Conservation (phyloP, 2,329 filamentous ascomycete genomes). For the Xylaria hypoxylon region DNA sequence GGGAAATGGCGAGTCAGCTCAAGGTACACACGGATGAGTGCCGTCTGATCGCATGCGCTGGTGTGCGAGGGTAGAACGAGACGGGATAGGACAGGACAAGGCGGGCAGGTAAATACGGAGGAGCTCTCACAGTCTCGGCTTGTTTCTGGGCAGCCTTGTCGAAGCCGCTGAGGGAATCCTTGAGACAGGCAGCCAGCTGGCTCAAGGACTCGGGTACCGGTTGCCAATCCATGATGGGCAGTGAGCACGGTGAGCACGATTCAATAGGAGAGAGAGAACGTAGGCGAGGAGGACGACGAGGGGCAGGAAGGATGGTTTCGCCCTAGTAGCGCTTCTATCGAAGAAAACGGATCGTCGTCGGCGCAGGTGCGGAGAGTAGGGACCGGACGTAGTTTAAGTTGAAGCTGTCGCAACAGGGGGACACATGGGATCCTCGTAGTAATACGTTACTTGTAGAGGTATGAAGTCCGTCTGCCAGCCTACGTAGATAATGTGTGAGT, state of each 20-base stretch:
- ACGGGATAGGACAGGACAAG: slow-evolving; percentile 27
- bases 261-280: slow-evolving; percentile 18
- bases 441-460: slow-evolving; percentile 4
- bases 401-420: slow-evolving; percentile 30
- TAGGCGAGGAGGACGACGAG: neutral
- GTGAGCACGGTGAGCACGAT: slow-evolving; percentile 38
- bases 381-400: slow-evolving; percentile 9
- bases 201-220: slow-evolving; percentile 86
- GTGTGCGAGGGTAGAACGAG: slow-evolving; percentile 9
- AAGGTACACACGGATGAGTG: neutral
- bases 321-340: slow-evolving; percentile 8
- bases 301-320: neutral
- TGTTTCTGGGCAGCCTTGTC: slow-evolving; percentile 85
- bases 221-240: slow-evolving; percentile 85
- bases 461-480: neutral
- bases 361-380: slow-evolving; percentile 17
- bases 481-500: neutral
- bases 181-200: slow-evolving; percentile 89
- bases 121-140: slow-evolving; percentile 79
- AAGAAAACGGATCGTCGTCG: slow-evolving; percentile 14
- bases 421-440: slow-evolving; percentile 18
- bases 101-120: slow-evolving; percentile 31
- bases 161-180: slow-evolving; percentile 89
- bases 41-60: slow-evolving; percentile 40
- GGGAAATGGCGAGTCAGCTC: slow-evolving; percentile 41